phyloP scores from a whole-genome alignment of 164 flowering plant genomes.

The Vitis rotundifolia region DNA sequence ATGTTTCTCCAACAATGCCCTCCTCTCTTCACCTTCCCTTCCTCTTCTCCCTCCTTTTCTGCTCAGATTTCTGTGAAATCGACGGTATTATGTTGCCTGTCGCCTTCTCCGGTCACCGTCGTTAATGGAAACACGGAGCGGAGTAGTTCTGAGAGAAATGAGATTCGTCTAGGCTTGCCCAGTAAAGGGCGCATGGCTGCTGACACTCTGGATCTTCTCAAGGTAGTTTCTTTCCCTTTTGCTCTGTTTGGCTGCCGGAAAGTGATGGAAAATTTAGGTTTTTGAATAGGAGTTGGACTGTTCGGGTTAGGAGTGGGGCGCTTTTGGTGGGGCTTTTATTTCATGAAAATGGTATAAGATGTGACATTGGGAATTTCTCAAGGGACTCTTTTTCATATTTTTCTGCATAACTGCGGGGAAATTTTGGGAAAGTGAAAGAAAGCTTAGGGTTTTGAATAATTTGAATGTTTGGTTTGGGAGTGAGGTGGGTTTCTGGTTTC shows the following conservation, averaged over 20 bases:
- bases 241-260: neutral
- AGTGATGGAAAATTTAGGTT: too few species aligned
- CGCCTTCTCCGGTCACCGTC: conserved; percentile 25
- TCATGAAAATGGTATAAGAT: too few species aligned
- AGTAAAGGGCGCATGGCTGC: conserved; percentile 93
- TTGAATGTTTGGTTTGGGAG: too few species aligned
- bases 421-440: too few species aligned
- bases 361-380: too few species aligned
- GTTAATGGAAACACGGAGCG: conserved; percentile 32
- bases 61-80: conserved; percentile 19
- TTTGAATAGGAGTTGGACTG: too few species aligned
- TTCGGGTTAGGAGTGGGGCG: too few species aligned
- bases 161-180: conserved; percentile 84
- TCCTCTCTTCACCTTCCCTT: neutral
- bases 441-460: too few species aligned
- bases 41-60: conserved; percentile 9
- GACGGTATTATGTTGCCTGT: conserved; percentile 20
- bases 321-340: too few species aligned
- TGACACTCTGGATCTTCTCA: conserved; percentile 85
- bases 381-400: too few species aligned
- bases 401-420: too few species aligned
- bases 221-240: conserved; percentile 38
- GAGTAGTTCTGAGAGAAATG: conserved; percentile 38
- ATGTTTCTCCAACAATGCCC: neutral
- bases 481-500: too few species aligned